Percentiles rank a stretch among this genome's conserved stretches.
phyloP scores from a whole-genome alignment of 1,139 yeast species.

The Hyphopichia pseudoburtonii region DNA sequence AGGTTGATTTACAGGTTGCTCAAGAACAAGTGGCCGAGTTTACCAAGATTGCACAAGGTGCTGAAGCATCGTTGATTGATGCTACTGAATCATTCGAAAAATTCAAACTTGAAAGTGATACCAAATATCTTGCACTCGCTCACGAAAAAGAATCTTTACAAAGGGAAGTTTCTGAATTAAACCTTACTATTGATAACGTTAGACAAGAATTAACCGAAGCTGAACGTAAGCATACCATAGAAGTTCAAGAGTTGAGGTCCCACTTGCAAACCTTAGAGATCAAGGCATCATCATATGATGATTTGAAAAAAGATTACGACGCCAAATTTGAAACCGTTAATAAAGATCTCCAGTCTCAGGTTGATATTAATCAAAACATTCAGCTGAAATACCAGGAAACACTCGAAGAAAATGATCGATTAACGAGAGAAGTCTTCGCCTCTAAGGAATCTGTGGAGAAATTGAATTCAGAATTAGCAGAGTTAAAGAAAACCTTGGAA shows the following conservation, averaged over 20 bases:
- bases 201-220: constrained; percentile 16
- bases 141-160: constrained; percentile 23
- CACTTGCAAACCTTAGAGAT: constrained; percentile 20
- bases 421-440: constrained; percentile 42
- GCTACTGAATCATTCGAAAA: constrained; percentile 41
- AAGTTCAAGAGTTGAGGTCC: constrained; percentile 22
- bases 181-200: constrained; percentile 13
- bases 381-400: constrained; percentile 62
- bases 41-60: constrained; percentile 39
- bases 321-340: constrained; percentile 27
- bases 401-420: constrained; percentile 55
- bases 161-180: constrained; percentile 19
- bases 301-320: constrained; percentile 34
- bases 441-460: constrained; percentile 44
- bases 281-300: constrained; percentile 39
- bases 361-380: constrained; percentile 44
- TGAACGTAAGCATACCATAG: constrained; percentile 14
- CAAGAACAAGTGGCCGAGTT: constrained; percentile 42
- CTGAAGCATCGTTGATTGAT: constrained; percentile 40
- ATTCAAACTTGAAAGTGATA: constrained; percentile 27
- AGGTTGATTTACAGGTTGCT: constrained; percentile 36
- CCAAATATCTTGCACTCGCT: constrained; percentile 18
- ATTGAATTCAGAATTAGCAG: constrained; percentile 35
- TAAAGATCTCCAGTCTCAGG: constrained; percentile 53
- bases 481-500: constrained; percentile 27